These are phyloP conservation scores for Boletus pseudo-olivaceus DNA, from an alignment of 768 basidiomycete species.

Conservation along the genomic window DNA sequence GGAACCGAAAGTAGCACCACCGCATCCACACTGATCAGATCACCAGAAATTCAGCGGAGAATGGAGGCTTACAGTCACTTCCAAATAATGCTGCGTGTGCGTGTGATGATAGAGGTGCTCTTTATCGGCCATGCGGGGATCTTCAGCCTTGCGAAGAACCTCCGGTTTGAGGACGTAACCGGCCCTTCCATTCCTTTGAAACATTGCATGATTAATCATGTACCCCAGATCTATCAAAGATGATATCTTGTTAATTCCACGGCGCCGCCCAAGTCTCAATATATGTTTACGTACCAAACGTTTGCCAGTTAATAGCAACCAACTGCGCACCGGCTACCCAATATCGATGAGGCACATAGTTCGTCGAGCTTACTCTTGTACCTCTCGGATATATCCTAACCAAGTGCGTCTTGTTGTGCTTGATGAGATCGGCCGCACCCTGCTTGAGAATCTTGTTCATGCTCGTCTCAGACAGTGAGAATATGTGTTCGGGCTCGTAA, in stretches of 20 bases:
- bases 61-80: slow-evolving; percentile 50
- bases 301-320: slow-evolving; percentile 97
- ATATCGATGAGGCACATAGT: slow-evolving; percentile 84
- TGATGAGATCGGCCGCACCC: slow-evolving; percentile 68
- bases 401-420: slow-evolving; percentile 81
- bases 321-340: slow-evolving; percentile 90
- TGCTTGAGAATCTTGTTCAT: slow-evolving; percentile 73
- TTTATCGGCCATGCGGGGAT: slow-evolving; percentile 53
- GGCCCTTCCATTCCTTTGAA: slow-evolving; percentile 80
- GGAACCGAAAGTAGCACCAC: not conserved
- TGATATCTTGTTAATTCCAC: not conserved
- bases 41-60: not conserved
- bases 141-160: slow-evolving; percentile 59
- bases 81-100: slow-evolving; percentile 57
- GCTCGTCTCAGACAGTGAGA: slow-evolving; percentile 86
- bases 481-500: slow-evolving; percentile 86
- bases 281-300: slow-evolving; percentile 62
- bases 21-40: not conserved
- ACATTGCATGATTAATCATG: slow-evolving; percentile 95
- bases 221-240: slow-evolving; percentile 72
- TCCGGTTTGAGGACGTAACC: slow-evolving; percentile 91
- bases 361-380: slow-evolving; percentile 73
- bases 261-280: not conserved
- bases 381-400: slow-evolving; percentile 88
- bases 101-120: slow-evolving; percentile 50